Conservation (phyloP, 495 filamentous ascomycete genomes). For the Hypoxylon lenormandii region DNA sequence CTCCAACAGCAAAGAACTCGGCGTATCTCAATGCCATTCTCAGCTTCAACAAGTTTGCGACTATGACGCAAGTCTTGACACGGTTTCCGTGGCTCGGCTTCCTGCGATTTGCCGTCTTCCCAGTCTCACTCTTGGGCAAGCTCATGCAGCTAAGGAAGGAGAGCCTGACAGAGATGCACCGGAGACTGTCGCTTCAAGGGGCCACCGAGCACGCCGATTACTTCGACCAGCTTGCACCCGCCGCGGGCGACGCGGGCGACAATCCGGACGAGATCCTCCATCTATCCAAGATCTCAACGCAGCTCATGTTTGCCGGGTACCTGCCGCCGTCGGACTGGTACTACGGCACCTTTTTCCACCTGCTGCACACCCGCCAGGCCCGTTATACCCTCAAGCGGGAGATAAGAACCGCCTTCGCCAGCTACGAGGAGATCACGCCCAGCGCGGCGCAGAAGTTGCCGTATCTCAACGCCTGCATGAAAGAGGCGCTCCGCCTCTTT, state of each 20-base stretch:
- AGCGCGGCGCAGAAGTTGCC: neutral
- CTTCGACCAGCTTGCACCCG: no score
- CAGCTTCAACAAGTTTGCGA: constrained; percentile 12
- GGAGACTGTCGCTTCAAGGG: no score
- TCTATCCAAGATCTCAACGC: neutral
- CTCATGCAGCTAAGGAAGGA: neutral
- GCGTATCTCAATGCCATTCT: constrained; percentile 1
- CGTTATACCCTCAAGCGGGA: constrained; percentile 7
- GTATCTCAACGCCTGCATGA: constrained; percentile 18
- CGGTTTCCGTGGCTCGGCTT: constrained; percentile 4
- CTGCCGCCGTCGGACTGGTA: constrained; percentile 6
- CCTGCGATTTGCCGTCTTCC: no score
- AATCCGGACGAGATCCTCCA: no score
- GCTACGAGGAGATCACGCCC: constrained; percentile 23
- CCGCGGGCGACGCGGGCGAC: no score
- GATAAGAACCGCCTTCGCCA: constrained; percentile 7
- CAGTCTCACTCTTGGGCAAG: no score
- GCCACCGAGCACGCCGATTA: no score
- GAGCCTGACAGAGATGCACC: constrained; percentile 12
- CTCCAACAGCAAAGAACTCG: constrained; percentile 9
- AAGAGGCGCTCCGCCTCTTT: constrained; percentile 49
- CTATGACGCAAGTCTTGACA: constrained; percentile 4
- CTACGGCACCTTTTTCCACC: constrained; percentile 12
- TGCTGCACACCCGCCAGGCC: constrained; percentile 43
- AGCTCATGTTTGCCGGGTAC: constrained; percentile 18